A percentile compares a stretch with the other conserved stretches of the same genome.
Evolutionary conservation across 768 basidiomycete species (phyloP).

Genomic region (Naganishia randhawae): DNA sequence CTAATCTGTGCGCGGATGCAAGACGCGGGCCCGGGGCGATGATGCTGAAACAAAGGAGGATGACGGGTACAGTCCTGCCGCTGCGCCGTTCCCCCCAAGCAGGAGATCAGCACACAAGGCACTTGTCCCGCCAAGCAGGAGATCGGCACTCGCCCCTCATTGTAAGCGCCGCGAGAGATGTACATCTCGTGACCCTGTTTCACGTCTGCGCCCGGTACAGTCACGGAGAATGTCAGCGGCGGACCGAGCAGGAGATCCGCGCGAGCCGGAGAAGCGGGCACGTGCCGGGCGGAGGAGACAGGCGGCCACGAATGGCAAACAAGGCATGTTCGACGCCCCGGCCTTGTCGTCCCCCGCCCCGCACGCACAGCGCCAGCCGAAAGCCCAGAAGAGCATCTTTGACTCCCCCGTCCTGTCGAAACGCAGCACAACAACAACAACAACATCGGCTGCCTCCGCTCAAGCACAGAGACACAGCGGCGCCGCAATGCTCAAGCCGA

Average conservation of each 20-base stretch:
- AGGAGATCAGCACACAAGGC: too few relatives aligned
- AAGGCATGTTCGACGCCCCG: background rate
- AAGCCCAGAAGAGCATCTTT: too few relatives aligned
- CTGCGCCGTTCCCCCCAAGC: background rate
- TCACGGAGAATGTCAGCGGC: too few relatives aligned
- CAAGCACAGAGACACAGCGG: background rate
- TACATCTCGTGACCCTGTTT: background rate
- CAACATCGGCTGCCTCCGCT: background rate
- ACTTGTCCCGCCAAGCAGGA: too few relatives aligned
- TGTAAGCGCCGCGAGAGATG: background rate
- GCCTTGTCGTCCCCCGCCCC: background rate
- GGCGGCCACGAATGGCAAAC: background rate
- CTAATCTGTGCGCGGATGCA: background rate
- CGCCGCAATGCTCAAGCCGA: background rate
- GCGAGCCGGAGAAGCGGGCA: too few relatives aligned
- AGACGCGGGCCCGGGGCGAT: background rate
- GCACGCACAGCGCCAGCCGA: too few relatives aligned
- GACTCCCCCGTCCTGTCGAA: too few relatives aligned
- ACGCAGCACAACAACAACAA: too few relatives aligned
- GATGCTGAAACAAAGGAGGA: background rate
- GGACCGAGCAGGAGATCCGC: too few relatives aligned
- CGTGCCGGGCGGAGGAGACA: background rate
- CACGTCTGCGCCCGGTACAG: background rate
- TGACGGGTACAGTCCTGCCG: background rate
- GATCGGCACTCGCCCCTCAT: too few relatives aligned